Conservation (phyloP, 768 basidiomycete species). For the Boletellus emodensis region DNA sequence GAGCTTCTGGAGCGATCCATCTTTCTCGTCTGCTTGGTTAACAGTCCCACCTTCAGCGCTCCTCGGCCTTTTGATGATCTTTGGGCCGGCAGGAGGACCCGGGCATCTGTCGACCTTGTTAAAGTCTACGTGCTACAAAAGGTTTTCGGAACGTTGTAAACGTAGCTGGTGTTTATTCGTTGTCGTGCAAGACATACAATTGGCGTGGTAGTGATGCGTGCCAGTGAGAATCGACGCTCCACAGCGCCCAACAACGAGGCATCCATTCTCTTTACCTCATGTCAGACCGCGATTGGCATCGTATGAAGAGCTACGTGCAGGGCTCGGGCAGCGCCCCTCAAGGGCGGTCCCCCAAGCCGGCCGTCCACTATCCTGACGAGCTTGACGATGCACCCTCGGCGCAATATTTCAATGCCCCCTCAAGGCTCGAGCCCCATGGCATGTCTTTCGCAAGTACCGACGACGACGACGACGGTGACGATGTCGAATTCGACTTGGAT, state of each 20-base stretch:
- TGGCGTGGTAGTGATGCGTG: too few relatives aligned
- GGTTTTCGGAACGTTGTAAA: too few relatives aligned
- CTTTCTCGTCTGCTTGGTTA: slow-evolving; percentile 49
- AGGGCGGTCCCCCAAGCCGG: slow-evolving; percentile 28
- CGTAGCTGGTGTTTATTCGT: too few relatives aligned
- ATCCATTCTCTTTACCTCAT: slow-evolving; percentile 2
- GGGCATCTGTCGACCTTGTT: too few relatives aligned
- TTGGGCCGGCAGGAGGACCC: slow-evolving; percentile 16
- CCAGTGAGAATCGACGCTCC: too few relatives aligned
- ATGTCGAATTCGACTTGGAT: slow-evolving; percentile 69
- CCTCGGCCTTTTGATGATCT: slow-evolving; percentile 39
- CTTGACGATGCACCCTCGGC: slow-evolving; percentile 27
- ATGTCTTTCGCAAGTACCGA: slow-evolving; percentile 49
- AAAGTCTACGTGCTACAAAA: too few relatives aligned
- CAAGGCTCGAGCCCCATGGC: slow-evolving; percentile 34
- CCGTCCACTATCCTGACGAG: slow-evolving; percentile 54
- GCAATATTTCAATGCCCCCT: slow-evolving; percentile 23
- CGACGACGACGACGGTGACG: slow-evolving; percentile 54
- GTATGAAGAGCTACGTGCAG: neutral
- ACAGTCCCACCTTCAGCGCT: slow-evolving; percentile 43
- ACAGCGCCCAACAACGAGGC: too few relatives aligned
- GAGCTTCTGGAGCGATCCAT: slow-evolving; percentile 45
- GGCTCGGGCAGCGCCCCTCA: slow-evolving; percentile 10
- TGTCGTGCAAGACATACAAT: too few relatives aligned
- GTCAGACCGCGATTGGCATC: slow-evolving; percentile 13